Base-by-base conservation (phyloP, 2,329 filamentous ascomycete genomes). In the Talaromyces sp. region DNA sequence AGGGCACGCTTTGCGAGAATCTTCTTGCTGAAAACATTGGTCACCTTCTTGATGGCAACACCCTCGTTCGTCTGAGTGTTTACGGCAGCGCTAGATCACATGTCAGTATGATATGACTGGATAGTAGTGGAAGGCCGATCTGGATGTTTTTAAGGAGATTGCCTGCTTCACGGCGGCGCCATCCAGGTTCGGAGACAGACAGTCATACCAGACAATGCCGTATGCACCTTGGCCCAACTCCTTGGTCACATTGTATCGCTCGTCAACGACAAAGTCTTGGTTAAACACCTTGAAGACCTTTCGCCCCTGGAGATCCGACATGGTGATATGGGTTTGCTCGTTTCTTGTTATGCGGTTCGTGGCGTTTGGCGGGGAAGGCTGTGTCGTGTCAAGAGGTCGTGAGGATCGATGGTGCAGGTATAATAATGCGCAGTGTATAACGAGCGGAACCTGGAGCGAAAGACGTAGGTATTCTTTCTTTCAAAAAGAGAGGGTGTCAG, bases 21-120 rank as follows among this genome's bases (percentile, higher is more conserved):
- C 85, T 97, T 97, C 81, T 99, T 99, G 84, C 91, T 97, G 78
- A 99, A 99, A 69, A 99, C 93, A 89, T 99, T 99, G 80, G 94
- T 99, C 74, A 99, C 91, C 79, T 99, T 99, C 79, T 99, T 99
- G 81, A 99, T 94, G 69, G 94, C 94, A 63, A 99, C 92, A 40
- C 93, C 92, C 73, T 99, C 94, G 69, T 86, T 88, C 33, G 89
- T 95, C 75, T 91, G 86, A 72, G 86, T 87, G 81, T 97, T 97
- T 65, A 91, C 89, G 57, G 94, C 94, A 61, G 94, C 93, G 76
- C 92, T 96, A 10, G 19, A 21, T 28, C 10, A 35, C 25, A 19
- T 21, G 28, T 59, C n/a, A 56, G 51, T 21, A 48, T 48, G 5
- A 21, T 33, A 17, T 4, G 15, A n/a, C n/a, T 15, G 22, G 28